A percentile compares a stretch with the other conserved stretches of the same genome.
phyloP scores from a whole-genome alignment of 257 asterid genomes.

The Solanum etuberosum region DNA sequence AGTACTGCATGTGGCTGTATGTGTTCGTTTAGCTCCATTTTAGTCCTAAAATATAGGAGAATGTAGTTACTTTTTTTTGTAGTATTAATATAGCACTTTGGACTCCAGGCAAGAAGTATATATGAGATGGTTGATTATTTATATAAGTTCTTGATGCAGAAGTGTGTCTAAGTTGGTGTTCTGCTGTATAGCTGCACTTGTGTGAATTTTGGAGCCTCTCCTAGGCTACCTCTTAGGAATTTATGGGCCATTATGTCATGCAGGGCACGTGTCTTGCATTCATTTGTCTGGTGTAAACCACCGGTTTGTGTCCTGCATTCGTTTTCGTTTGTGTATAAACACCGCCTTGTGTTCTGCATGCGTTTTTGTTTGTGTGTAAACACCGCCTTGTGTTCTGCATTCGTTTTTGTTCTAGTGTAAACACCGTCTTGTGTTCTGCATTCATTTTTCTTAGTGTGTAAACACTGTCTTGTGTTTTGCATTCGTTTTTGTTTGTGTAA shows the following conservation, averaged over 20 bases:
- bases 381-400: not conserved
- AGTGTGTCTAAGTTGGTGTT: not conserved
- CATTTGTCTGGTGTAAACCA: not conserved
- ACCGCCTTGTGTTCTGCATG: not conserved
- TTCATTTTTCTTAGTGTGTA: not conserved
- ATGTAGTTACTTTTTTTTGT: not conserved
- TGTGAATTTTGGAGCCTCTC: not conserved
- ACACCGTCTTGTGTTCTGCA: not conserved
- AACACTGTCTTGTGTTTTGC: not conserved
- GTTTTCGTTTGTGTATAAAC: not conserved
- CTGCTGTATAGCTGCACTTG: not conserved
- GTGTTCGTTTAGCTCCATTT: not conserved
- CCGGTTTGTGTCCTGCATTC: not conserved
- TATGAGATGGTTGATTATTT: not conserved
- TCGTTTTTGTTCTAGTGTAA: not conserved
- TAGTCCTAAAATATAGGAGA: not conserved
- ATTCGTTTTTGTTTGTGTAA: not conserved
- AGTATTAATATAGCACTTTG: not conserved
- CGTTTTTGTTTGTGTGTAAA: not conserved
- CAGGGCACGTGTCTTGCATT: not conserved
- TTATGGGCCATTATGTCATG: not conserved
- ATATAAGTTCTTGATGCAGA: not conserved
- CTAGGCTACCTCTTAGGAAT: not conserved
- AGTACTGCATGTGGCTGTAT: slow-evolving; percentile 12
- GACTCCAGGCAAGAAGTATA: not conserved